phyloP scores from a whole-genome alignment of 495 filamentous ascomycete species.

The Glutinoglossum americanum region DNA sequence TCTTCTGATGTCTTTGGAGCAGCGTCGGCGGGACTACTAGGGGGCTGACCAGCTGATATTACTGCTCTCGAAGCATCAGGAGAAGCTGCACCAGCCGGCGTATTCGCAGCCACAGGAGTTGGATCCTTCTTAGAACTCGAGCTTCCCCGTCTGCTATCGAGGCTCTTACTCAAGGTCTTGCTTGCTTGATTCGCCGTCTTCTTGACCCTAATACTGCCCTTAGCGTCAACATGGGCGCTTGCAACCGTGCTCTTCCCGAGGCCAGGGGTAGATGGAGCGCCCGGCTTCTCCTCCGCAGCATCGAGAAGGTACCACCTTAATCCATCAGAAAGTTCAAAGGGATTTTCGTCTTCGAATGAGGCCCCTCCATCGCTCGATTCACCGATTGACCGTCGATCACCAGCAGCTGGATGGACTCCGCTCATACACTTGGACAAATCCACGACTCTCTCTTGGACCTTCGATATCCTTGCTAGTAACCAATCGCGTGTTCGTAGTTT shows the following conservation, averaged over 20 bases:
- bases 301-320: constrained; percentile 92
- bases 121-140: constrained; percentile 48
- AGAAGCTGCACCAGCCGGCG: neutral
- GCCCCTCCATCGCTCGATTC: constrained; percentile 30
- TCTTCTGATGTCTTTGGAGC: neutral
- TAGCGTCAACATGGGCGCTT: constrained; percentile 68
- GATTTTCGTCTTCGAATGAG: constrained; percentile 81
- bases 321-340: constrained; percentile 89
- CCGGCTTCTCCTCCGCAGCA: constrained; percentile 78
- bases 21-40: neutral
- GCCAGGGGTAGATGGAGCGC: constrained; percentile 81
- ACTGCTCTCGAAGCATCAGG: neutral
- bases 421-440: constrained; percentile 65
- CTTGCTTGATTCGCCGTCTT: constrained; percentile 34
- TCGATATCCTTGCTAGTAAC: constrained; percentile 82
- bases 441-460: constrained; percentile 81
- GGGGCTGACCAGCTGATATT: neutral
- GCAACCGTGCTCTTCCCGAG: constrained; percentile 77
- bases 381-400: constrained; percentile 30
- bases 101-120: neutral
- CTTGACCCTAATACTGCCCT: constrained; percentile 42
- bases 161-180: constrained; percentile 61
- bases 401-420: constrained; percentile 21
- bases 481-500: constrained; percentile 68
- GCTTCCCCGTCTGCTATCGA: constrained; percentile 79